Evolutionary conservation across 768 basidiomycete genomes (phyloP).

Genomic region (Trichaptum fuscoviolaceum): DNA sequence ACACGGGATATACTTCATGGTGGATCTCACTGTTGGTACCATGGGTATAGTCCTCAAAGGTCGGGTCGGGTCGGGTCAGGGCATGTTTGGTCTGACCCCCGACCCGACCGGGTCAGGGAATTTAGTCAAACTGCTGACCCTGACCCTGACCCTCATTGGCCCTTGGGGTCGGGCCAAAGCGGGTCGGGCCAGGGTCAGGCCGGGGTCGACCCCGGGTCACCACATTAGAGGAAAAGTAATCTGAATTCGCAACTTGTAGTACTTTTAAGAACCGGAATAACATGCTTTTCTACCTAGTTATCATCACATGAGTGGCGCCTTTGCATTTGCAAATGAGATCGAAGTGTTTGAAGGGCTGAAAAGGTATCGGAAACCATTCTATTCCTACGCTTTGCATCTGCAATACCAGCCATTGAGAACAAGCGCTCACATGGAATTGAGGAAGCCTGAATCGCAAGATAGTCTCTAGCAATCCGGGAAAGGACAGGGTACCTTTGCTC

Average conservation of each 20-base stretch:
- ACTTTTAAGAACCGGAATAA: neutral
- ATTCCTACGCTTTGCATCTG: constrained; percentile 9
- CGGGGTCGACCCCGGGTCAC: neutral
- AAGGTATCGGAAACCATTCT: constrained; percentile 7
- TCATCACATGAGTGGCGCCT: neutral
- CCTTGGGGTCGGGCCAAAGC: neutral
- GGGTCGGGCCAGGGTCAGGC: neutral
- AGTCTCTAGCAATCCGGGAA: constrained; percentile 13
- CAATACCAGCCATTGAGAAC: constrained; percentile 15
- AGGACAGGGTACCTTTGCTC: constrained; percentile 9
- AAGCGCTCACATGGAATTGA: constrained; percentile 16
- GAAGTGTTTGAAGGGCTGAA: constrained; percentile 14
- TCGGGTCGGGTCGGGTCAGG: constrained; percentile 5
- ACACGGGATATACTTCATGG: no score
- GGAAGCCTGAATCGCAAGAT: constrained; percentile 13
- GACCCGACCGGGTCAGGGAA: neutral
- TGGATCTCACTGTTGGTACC: no score
- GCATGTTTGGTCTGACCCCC: neutral
- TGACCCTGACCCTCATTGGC: neutral
- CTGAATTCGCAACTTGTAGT: no score
- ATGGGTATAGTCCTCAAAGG: neutral
- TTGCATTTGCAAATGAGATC: neutral
- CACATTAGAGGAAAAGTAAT: no score
- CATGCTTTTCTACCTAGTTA: neutral
- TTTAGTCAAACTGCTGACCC: neutral